Base-by-base conservation (phyloP, 192 early-diverging fungal species). In the Diversispora eburnea region DNA sequence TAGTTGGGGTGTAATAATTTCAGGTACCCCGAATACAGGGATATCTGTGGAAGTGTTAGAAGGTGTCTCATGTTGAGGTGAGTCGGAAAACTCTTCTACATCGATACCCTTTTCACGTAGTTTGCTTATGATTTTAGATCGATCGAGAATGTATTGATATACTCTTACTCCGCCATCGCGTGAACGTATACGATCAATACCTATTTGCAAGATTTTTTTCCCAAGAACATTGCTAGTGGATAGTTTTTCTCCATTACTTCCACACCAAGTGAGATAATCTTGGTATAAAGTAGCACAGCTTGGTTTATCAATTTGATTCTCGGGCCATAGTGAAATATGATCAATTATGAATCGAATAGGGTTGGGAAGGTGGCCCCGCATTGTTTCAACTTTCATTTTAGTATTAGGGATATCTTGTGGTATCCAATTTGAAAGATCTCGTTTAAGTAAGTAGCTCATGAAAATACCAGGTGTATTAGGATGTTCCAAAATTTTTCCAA, bases 11-110 rank as follows among this genome's bases (percentile, higher is more conserved):
- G 12, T 61, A 5, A 61, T 19, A 22, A 61, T 61, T 61, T 61
- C 59, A 20, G 59, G 59, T 12, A 61, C 20, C 3, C 20, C 6
- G 20, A 61, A 61, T 61, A 61, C 6, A 61, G 20, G 59, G 6
- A 61, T 61, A 61, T 61, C 20, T 61, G 59, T 61, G 59, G 59
- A 61, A 19, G 19, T 61, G 59, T 64, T 64, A 0, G 17, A 12
- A 0, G 3, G 2, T 10, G 19, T 19, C 4, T 65, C 46, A 9
- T 7, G 3, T 45, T 65, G 41, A 42, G 42, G 8, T 19, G 4
- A 1, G 0, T 65, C 42, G n/a, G 63, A 65, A 12, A 65, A 64
- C 3, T 64, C 62, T 3, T 64, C 62, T 0, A 64, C 42, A 64
- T 64, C 62, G 4, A 19, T 8, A 8, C 19, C 58, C 1, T 3